These are phyloP conservation scores for Colletotrichum sp. DNA, from an alignment of 2,329 filamentous ascomycete genomes.

Conservation along the genomic window DNA sequence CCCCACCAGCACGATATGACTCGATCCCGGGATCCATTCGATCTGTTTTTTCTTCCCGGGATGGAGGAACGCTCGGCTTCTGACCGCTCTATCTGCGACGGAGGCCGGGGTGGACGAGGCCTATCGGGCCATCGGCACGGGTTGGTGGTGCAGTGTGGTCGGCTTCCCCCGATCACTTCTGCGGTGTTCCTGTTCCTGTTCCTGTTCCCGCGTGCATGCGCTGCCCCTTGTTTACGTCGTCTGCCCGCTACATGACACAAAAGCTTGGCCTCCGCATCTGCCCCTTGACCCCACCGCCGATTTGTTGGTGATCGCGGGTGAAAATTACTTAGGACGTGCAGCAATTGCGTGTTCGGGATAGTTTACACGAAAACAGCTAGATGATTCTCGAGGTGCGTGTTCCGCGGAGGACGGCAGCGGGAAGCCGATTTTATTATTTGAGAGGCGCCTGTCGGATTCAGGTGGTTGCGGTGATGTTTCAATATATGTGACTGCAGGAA, in stretches of 20 bases:
- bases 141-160: neutral
- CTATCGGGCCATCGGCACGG: constrained; percentile 2
- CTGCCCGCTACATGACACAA: neutral
- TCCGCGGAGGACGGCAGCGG: neutral
- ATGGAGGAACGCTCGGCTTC: neutral
- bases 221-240: neutral
- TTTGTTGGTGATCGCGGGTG: neutral
- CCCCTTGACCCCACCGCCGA: neutral
- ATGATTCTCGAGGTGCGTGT: fast-evolving
- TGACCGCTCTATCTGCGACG: constrained; percentile 8
- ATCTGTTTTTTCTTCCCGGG: neutral
- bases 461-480: neutral
- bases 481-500: neutral
- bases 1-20: neutral
- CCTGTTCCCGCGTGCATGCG: neutral
- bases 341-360: neutral
- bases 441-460: neutral
- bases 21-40: neutral
- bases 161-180: neutral
- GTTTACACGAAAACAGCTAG: neutral
- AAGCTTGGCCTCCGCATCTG: constrained; percentile 11
- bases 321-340: neutral
- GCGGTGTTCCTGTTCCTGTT: neutral
- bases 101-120: neutral
- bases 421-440: neutral